Percentiles rank a stretch among this genome's conserved stretches.
phyloP scores from a whole-genome alignment of 2,329 filamentous ascomycete genomes.

The Beauveria medogensis region DNA sequence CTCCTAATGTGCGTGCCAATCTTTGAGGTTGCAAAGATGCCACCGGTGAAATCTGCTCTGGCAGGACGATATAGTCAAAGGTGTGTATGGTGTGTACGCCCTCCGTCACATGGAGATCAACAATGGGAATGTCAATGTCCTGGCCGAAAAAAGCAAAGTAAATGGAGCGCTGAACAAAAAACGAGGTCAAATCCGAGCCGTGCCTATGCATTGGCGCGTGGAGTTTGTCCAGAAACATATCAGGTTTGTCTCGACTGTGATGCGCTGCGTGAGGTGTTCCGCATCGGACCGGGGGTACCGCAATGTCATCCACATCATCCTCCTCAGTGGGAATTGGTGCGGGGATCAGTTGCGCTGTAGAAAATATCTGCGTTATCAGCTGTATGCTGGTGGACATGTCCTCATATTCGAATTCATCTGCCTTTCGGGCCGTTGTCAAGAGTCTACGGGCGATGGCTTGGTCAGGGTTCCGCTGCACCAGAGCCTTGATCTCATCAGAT shows the following conservation, averaged over 20 bases:
- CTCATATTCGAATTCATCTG: neutral
- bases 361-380: neutral
- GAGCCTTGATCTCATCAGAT: slow-evolving; percentile 10
- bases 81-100: neutral
- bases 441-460: slow-evolving; percentile 3
- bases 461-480: slow-evolving; percentile 7
- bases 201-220: neutral
- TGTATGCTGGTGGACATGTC: neutral
- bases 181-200: neutral
- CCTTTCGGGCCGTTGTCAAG: slow-evolving; percentile 7
- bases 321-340: neutral
- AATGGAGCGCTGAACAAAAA: neutral
- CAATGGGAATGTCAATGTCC: neutral
- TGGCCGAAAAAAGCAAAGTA: slow-evolving; percentile 4
- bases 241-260: neutral
- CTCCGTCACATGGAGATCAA: neutral
- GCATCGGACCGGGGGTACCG: neutral
- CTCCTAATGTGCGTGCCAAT: neutral
- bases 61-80: neutral
- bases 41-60: neutral
- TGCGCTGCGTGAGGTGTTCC: neutral
- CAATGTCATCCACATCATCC: neutral
- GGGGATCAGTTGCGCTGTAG: neutral
- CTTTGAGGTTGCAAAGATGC: neutral
- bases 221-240: slow-evolving; percentile 5